These are phyloP conservation scores for Umbelopsis sp. DNA, from an alignment of 192 early-diverging fungal genomes.

Conservation along the genomic window DNA sequence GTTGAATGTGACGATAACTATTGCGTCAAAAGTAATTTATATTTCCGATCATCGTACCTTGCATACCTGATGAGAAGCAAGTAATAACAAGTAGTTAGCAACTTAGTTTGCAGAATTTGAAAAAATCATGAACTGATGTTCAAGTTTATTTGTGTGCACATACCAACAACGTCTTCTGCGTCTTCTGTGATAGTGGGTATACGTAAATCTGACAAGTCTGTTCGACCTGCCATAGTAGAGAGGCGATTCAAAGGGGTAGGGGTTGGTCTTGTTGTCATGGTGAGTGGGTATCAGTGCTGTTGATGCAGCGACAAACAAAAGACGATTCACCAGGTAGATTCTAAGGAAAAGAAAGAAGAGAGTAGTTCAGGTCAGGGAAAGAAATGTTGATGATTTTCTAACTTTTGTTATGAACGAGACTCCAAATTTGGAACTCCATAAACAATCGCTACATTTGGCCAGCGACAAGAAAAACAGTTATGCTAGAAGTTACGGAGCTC, in stretches of 20 bases:
- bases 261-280: slow-evolving; percentile 29
- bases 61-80: slow-evolving; percentile 1
- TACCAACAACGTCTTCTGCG: slow-evolving; percentile 44
- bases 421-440: slow-evolving; percentile 13
- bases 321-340: neutral
- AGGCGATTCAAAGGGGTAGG: slow-evolving; percentile 38
- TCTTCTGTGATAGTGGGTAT: slow-evolving; percentile 49
- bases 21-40: neutral
- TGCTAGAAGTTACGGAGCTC: neutral
- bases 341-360: neutral
- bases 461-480: neutral
- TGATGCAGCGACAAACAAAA: slow-evolving; percentile 7
- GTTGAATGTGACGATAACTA: neutral
- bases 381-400: neutral
- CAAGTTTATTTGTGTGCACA: neutral
- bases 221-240: slow-evolving; percentile 39
- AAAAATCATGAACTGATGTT: neutral
- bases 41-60: slow-evolving; percentile 2
- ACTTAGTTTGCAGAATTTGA: too few species aligned
- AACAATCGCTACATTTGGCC: slow-evolving; percentile 11
- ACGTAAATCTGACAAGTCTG: slow-evolving; percentile 41
- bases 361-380: neutral
- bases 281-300: slow-evolving; percentile 1
- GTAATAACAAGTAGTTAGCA: neutral
- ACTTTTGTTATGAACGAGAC: slow-evolving; percentile 18